A percentile compares a stretch with the other conserved stretches of the same genome.
These are phyloP conservation scores for Ascochyta clinopodiicola DNA, from an alignment of 2,329 filamentous ascomycete genomes.

Conservation along the genomic window DNA sequence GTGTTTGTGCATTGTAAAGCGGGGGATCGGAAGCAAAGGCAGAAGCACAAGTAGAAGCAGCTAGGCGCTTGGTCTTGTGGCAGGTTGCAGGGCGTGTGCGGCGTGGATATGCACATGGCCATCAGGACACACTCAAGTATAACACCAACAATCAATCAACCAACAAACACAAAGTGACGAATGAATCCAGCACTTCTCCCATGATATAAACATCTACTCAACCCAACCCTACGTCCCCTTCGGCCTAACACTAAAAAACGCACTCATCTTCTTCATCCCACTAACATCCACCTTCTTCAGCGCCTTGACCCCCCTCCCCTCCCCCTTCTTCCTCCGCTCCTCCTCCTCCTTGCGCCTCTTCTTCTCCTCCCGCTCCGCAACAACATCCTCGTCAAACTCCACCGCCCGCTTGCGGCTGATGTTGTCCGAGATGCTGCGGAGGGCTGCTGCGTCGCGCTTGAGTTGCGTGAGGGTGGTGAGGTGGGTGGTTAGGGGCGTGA, in stretches of 20 bases:
- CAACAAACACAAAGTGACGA: too few relatives aligned
- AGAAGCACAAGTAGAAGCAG: too few relatives aligned
- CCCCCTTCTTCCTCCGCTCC: slow-evolving; percentile 80
- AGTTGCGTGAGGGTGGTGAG: slow-evolving; percentile 70
- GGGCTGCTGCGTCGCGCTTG: slow-evolving; percentile 72
- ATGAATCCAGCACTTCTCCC: too few relatives aligned
- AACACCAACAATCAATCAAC: background rate
- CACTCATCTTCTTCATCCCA: slow-evolving; percentile 97
- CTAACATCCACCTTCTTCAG: slow-evolving; percentile 88
- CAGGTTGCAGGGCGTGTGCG: too few relatives aligned
- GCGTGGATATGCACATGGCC: too few relatives aligned
- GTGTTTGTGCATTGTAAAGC: slow-evolving; percentile 3
- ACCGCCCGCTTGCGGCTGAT: slow-evolving; percentile 67
- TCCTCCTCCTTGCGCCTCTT: slow-evolving; percentile 87
- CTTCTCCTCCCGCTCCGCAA: slow-evolving; percentile 72
- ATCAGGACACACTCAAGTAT: background rate
- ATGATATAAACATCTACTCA: too few relatives aligned
- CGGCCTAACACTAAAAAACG: slow-evolving; percentile 80
- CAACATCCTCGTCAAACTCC: slow-evolving; percentile 69
- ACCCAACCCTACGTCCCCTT: slow-evolving; percentile 29
- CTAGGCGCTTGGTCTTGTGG: too few relatives aligned
- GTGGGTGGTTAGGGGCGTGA: slow-evolving; percentile 74
- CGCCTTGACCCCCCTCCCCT: slow-evolving; percentile 78
- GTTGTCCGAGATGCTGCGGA: slow-evolving; percentile 73
- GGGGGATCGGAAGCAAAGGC: background rate